phyloP scores from a whole-genome alignment of 306 rosid species.

The Cicer arietinum region DNA sequence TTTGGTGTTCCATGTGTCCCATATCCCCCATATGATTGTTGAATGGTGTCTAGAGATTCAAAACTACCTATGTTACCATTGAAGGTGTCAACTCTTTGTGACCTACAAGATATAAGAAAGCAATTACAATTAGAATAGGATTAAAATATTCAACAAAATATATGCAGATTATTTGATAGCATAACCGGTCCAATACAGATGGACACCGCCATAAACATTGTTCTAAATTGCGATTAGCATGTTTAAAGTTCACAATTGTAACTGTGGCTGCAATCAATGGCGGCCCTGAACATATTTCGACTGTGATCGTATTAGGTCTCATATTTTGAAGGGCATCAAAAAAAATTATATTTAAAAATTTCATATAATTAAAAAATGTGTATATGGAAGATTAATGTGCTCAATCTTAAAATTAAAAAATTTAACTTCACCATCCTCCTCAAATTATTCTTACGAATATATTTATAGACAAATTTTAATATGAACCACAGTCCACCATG shows the following conservation, averaged over 20 bases:
- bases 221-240: background rate
- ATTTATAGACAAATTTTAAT: no score
- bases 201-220: background rate
- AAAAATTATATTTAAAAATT: no score
- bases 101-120: slow-evolving; percentile 44
- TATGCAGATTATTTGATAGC: background rate
- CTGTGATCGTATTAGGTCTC: background rate
- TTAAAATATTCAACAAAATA: slow-evolving; percentile 12
- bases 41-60: slow-evolving; percentile 46
- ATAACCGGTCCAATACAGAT: background rate
- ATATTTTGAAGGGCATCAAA: no score
- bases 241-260: no score
- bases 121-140: slow-evolving; percentile 8
- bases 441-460: no score
- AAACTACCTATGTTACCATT: slow-evolving; percentile 37
- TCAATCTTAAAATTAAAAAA: no score
- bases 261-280: background rate
- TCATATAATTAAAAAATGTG: no score
- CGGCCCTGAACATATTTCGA: background rate
- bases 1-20: slow-evolving; percentile 42
- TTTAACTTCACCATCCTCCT: no score
- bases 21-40: slow-evolving; percentile 43
- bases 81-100: slow-evolving; percentile 46
- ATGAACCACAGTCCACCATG: no score
- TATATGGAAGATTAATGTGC: no score